Conservation (phyloP, 2,329 filamentous ascomycete genomes). For the Fusarium denticulatum region DNA sequence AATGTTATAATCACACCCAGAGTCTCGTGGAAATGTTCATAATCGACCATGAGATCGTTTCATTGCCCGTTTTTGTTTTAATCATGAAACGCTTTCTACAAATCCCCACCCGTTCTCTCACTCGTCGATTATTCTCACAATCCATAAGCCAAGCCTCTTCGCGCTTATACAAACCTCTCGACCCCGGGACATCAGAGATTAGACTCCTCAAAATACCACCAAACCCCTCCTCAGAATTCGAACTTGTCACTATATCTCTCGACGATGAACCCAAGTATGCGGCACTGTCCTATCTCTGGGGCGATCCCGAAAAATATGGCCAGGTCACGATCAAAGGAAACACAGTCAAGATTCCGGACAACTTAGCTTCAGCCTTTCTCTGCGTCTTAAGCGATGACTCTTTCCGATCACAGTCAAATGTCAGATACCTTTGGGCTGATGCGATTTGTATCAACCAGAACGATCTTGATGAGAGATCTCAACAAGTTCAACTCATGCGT, state of each 20-base stretch:
- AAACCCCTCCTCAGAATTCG: background rate
- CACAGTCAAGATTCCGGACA: background rate
- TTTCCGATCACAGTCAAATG: background rate
- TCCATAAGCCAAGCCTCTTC: background rate
- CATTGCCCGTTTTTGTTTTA: background rate
- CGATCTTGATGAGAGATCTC: background rate
- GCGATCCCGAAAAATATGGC: background rate
- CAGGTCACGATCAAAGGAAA: background rate
- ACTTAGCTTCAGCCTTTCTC: slow-evolving; percentile 8
- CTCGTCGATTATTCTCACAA: background rate
- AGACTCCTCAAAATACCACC: background rate
- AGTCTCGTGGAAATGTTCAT: background rate
- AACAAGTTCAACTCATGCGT: slow-evolving; percentile 15
- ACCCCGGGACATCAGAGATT: background rate
- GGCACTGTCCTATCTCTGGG: slow-evolving; percentile 12
- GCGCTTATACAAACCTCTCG: slow-evolving; percentile 7
- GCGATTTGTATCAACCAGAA: slow-evolving; percentile 8
- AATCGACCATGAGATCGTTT: background rate
- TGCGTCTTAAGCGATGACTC: background rate
- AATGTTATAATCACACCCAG: background rate
- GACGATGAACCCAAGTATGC: slow-evolving; percentile 9
- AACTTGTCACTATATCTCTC: background rate
- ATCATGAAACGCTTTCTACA: background rate
- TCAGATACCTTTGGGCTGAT: background rate
- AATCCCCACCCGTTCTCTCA: background rate